These are phyloP conservation scores for Dichotomocladium elegans DNA, from an alignment of 371 early-diverging fungal genomes.

Conservation along the genomic window DNA sequence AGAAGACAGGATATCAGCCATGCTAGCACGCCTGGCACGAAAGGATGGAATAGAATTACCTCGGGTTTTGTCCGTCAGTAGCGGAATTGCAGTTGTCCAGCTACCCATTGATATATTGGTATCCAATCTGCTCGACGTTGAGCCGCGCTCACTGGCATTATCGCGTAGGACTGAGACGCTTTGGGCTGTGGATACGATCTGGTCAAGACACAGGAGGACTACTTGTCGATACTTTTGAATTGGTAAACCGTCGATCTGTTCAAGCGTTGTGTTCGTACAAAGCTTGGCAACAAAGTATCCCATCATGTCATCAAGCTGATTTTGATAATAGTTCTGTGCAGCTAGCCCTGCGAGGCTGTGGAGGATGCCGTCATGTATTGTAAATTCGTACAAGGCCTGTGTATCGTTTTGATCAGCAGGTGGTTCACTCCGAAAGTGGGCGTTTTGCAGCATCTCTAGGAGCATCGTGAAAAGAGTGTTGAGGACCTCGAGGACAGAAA, in stretches of 20 bases:
- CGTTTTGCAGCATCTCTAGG: conserved; percentile 34
- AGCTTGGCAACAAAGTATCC: conserved; percentile 68
- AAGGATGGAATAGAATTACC: conserved; percentile 15
- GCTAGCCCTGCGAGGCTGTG: conserved; percentile 70
- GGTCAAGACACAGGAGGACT: conserved; percentile 41
- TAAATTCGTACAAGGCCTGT: conserved; percentile 25
- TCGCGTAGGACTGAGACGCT: conserved; percentile 8
- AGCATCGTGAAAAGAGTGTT: conserved; percentile 66
- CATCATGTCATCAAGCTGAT: conserved; percentile 80
- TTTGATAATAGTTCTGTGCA: conserved; percentile 76
- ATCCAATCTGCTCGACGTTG: neutral
- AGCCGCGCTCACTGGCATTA: neutral
- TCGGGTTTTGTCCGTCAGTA: conserved; percentile 35
- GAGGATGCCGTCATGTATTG: conserved; percentile 49
- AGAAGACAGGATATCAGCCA: neutral
- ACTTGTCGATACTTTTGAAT: conserved; percentile 40
- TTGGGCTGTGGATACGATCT: conserved; percentile 28
- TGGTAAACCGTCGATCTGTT: conserved; percentile 41
- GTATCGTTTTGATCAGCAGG: conserved; percentile 4
- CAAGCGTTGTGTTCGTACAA: conserved; percentile 29
- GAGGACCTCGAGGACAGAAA: conserved; percentile 82
- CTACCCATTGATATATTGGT: conserved; percentile 11
- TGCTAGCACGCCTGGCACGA: too few species aligned
- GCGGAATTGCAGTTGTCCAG: conserved; percentile 42
- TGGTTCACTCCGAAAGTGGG: neutral